Evolutionary conservation across 345 rosid genomes (phyloP), one percentile per base, ranked within the genome.

Genomic region (Citrus australasica): DNA sequence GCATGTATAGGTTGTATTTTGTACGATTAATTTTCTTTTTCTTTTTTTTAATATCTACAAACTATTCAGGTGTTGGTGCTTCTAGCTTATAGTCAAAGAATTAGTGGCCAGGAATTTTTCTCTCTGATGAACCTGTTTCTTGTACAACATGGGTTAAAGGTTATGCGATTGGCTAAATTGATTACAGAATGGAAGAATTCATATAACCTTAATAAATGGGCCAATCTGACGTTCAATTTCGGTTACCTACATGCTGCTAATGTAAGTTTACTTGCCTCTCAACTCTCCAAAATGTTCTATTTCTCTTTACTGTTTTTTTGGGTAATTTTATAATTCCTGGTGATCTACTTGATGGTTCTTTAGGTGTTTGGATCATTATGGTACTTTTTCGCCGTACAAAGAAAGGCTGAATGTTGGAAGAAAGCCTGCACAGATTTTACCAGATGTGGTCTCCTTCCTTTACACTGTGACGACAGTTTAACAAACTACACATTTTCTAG

Each of bases 151-250:
- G 35, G 69, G 13, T 83, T 83, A 28, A 77, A 81, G 83, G 22
- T 85, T 64, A 66, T 78, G 17, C 83, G 83, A 25, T 78, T 85
- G 10, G 80, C 78, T 60, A 80, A 80, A 13, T 67, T 78, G 75
- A 78, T 77, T 63, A 75, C 71, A 40, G 79, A 82, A 67, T 83
- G 78, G 11, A 71, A 80, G 74, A 85, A 79, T 61, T 78, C 83
- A 66, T 82, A 82, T 74, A 80, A 82, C 30, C 81, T 80, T 56
- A 78, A 80, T 19, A 78, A 62, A 80, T 85, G 83, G 85, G 87
- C 83, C 30, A 81, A 73, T 71, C 76, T 79, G 67, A 78, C 83
- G 3, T 82, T 85, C 61, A 78, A 80, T 75, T 82, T 82, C 35
- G 53, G 76, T 22, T 85, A 74, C 79, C 74, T 82, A 76, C 80